Base-by-base conservation (phyloP, 148 eudicot species). In the Persicaria maculosa region DNA sequence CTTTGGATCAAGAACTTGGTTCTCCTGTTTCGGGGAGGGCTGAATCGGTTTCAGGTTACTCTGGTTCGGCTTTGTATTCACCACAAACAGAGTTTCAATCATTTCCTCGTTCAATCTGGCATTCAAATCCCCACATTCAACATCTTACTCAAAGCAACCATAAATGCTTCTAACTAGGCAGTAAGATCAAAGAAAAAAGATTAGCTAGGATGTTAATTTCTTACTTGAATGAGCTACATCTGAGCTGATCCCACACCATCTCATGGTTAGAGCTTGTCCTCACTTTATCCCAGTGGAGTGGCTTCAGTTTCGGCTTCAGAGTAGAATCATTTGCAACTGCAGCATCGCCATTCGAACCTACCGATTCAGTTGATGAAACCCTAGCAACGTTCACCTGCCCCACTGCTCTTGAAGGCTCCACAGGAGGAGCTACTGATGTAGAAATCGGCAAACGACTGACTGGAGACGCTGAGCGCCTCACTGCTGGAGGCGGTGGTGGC, bases 161-260 rank as follows among this genome's bases (percentile, higher is more conserved):
- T n/a, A n/a, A 31, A 31, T 31, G 40, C 40, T 31, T 31, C 3
- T 3, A 31, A 31, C 40, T 31, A 31, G 40, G 2, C 40, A 31
- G 20, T 57, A 57, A 5, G 31, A 20, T 20, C 31, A 57, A 57
- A 19, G 31, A 31, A 11, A 62, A 31, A 16, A 62, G 40, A 31
- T 31, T 31, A 31, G 40, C 22, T 31, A 25, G 44, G 15, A 9
- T 25, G 16, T 31, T 31, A n/a, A 62, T 65, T 65, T 73, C 81
- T 72, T 91, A 94, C 98, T 88, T 95, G 82, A 95, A 95, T 4
- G 99, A 95, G 90, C 96, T 95, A 20, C 88, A 92, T 81, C 81
- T 88, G 44, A 95, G 86, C 72, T 95, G 99, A 89, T 95, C 99
- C 99, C 99, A 95, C 81, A 92, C 99, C 97, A 90, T 95, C 75